Base-by-base conservation (phyloP, 2,329 filamentous ascomycete genomes). In the Aspergillus texensis region DNA sequence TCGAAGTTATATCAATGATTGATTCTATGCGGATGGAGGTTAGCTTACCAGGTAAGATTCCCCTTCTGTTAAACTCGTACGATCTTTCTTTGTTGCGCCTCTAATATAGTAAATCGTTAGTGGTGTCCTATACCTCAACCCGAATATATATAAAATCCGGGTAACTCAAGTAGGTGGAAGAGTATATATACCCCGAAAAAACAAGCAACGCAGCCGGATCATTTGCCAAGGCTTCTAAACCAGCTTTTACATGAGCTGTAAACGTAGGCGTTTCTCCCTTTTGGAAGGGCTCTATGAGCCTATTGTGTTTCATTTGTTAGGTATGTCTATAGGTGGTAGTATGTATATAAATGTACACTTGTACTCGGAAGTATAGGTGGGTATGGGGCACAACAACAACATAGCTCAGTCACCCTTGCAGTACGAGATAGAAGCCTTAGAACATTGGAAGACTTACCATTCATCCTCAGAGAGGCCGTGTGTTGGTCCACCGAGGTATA, bases 191-290 rank as follows among this genome's bases (percentile, higher is more conserved):
- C 83, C 92, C 93, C 1, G 91, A 94, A 74, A 95, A 91, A 8
- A 90, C 80, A 45, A 96, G 80, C 12, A 90, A 73, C 1, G 83
- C 81, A 28, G 72, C 67, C 0, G 75, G 72, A 69, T 85, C 83
- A 24, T 80, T 72, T 1, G 78, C 77, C 9, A 92, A 77, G 0
- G 80, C 76, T 36, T 79, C 73, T 6, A 93, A 73, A 0, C 91
- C 92, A 0, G 86, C 85, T 67, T 87, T 84, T 67, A 92, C 87
- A 75, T 97, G 94, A 46, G 85, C 78, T n/a, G 91, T 84, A 74
- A 94, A 97, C 0, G 92, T 96, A 6, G 86, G 85, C 3, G 91
- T 91, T 77, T 96, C 92, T 62, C 90, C 89, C 24, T 79, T 82
- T 74, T 97, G 93, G 72, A 95, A 96, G 36, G 84, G 81, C 58